Conservation (phyloP, 352 stramenopile species). For the Elongisporangium prolatum region DNA sequence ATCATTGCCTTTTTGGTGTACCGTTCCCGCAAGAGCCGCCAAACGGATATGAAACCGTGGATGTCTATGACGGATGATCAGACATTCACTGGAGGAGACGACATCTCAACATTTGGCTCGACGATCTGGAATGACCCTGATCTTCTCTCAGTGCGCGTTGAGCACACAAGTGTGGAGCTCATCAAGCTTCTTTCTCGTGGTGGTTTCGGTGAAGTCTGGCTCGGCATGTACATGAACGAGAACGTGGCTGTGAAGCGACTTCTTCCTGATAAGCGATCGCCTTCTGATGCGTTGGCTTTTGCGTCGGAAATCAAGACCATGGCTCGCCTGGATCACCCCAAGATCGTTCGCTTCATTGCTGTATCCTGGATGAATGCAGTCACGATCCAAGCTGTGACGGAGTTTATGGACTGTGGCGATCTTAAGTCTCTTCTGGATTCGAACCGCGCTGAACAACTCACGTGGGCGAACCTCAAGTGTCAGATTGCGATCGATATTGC, state of each 20-base stretch:
- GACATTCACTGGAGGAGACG: neutral
- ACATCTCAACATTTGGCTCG: neutral
- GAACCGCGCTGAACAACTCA: slow-evolving; percentile 28
- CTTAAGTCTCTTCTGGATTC: slow-evolving; percentile 46
- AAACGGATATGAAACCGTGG: neutral
- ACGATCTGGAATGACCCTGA: slow-evolving; percentile 43
- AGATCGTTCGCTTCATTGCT: slow-evolving; percentile 64
- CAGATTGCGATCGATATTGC: slow-evolving; percentile 66
- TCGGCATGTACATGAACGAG: slow-evolving; percentile 59
- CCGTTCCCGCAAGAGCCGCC: slow-evolving; percentile 8
- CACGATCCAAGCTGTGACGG: slow-evolving; percentile 56
- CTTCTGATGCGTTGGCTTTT: slow-evolving; percentile 48
- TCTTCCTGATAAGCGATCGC: slow-evolving; percentile 46
- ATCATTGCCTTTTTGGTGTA: slow-evolving; percentile 38
- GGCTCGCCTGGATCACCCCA: slow-evolving; percentile 54
- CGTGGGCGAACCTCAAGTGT: slow-evolving; percentile 61
- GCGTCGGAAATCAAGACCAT: slow-evolving; percentile 56
- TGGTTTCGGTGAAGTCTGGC: slow-evolving; percentile 67
- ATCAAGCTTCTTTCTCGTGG: slow-evolving; percentile 59
- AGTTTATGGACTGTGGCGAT: slow-evolving; percentile 73
- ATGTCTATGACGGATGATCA: neutral
- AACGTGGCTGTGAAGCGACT: slow-evolving; percentile 71
- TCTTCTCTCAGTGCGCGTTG: slow-evolving; percentile 51
- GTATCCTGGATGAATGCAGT: slow-evolving; percentile 61
- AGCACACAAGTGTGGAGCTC: slow-evolving; percentile 42